phyloP scores from a whole-genome alignment of 192 early-diverging fungal genomes.

The Gorgonomyces haynaldii region DNA sequence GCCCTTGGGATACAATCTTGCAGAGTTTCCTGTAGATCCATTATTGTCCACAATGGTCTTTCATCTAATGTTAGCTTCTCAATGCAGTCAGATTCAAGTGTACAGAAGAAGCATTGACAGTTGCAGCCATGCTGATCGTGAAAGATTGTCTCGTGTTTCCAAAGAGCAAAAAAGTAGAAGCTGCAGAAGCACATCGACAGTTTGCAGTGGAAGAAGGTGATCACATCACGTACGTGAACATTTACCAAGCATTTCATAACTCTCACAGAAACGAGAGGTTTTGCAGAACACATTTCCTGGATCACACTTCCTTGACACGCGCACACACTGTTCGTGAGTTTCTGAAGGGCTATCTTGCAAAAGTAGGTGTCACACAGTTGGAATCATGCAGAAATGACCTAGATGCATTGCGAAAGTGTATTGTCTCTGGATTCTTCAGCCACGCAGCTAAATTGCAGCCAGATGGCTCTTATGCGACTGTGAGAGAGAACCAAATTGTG shows the following conservation, averaged over 20 bases:
- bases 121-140: constrained; percentile 35
- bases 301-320: too few relatives aligned
- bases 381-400: constrained; percentile 27
- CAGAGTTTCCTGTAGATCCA: constrained; percentile 35
- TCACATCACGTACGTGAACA: constrained; percentile 32
- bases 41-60: constrained; percentile 26
- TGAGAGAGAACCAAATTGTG: constrained; percentile 39
- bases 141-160: constrained; percentile 35
- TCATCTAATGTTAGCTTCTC: constrained; percentile 28
- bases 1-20: constrained; percentile 24
- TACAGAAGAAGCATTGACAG: constrained; percentile 31
- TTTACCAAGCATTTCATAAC: constrained; percentile 39
- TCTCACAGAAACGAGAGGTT: too few relatives aligned
- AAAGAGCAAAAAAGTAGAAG: constrained; percentile 16
- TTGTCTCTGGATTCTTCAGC: constrained; percentile 61
- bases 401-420: constrained; percentile 50
- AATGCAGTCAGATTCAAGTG: constrained; percentile 24
- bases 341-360: too few relatives aligned
- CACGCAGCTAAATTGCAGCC: constrained; percentile 57
- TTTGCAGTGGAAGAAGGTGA: constrained; percentile 32
- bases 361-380: not conserved
- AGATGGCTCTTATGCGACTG: constrained; percentile 57
- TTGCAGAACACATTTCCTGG: too few relatives aligned
- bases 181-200: constrained; percentile 12
- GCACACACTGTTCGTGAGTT: too few relatives aligned